Evolutionary conservation across 2,329 filamentous ascomycete species (phyloP).

Genomic region (Mycogone perniciosa): DNA sequence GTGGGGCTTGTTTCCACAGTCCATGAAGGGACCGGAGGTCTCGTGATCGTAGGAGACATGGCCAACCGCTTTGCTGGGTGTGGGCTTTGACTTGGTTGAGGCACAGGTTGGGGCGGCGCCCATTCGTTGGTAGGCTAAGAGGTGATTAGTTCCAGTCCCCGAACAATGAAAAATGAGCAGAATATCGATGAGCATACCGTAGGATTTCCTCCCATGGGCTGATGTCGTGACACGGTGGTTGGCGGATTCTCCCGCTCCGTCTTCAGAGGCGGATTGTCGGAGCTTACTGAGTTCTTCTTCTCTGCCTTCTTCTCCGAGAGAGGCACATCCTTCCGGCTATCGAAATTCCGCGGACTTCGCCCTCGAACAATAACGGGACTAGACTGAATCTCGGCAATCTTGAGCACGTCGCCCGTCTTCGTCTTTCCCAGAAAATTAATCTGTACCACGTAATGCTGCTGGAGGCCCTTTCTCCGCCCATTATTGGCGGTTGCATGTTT

Average conservation of each 20-base stretch:
- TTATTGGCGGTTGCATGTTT: constrained; percentile 96
- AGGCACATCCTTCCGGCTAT: constrained; percentile 79
- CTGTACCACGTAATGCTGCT: constrained; percentile 89
- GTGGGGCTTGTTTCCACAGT: constrained; percentile 28
- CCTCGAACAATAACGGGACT: constrained; percentile 94
- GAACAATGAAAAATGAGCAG: not conserved
- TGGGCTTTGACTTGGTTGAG: constrained; percentile 32
- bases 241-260: constrained; percentile 28
- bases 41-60: constrained; percentile 43
- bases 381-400: constrained; percentile 79
- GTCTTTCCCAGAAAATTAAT: constrained; percentile 76
- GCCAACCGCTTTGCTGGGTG: constrained; percentile 48
- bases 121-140: constrained; percentile 38
- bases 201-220: constrained; percentile 26
- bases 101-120: constrained; percentile 34
- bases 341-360: constrained; percentile 88
- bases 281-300: constrained; percentile 35
- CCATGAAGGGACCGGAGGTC: constrained; percentile 51
- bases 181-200: constrained; percentile 24
- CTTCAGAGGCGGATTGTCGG: constrained; percentile 29
- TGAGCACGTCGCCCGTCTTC: constrained; percentile 58
- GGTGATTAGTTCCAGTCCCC: constrained; percentile 13
- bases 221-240: constrained; percentile 24
- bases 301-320: constrained; percentile 53
- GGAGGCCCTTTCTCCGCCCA: constrained; percentile 83